A percentile compares a stretch with the other conserved stretches of the same genome.
Evolutionary conservation across 768 basidiomycete genomes (phyloP).

Genomic region (Galerina sulciceps): DNA sequence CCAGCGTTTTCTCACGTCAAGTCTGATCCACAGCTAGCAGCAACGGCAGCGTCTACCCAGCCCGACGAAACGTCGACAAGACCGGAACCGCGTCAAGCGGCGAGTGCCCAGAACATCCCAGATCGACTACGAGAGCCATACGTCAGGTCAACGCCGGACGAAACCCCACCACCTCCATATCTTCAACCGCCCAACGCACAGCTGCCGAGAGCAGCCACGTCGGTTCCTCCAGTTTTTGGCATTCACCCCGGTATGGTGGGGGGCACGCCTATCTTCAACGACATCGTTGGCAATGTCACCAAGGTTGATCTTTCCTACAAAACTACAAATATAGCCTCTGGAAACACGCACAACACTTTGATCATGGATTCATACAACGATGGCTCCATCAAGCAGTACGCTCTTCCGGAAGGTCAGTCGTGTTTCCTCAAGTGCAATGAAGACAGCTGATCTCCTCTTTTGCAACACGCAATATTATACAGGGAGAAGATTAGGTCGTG

Average conservation of each 20-base stretch:
- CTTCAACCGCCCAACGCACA: not conserved
- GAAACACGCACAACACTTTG: slow-evolving; percentile 12
- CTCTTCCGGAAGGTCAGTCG: not conserved
- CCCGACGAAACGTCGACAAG: not conserved
- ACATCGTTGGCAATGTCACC: slow-evolving; percentile 1
- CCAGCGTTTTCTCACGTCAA: slow-evolving; percentile 3
- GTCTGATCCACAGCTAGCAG: not conserved
- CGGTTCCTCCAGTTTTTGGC: not conserved
- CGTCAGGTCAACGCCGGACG: not conserved
- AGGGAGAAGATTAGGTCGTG: too few species aligned
- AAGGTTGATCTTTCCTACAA: slow-evolving; percentile 9
- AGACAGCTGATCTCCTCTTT: not conserved
- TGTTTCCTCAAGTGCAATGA: not conserved
- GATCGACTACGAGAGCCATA: not conserved
- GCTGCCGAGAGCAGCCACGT: not conserved
- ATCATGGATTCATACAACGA: slow-evolving; percentile 24
- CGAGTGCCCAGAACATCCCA: slow-evolving; percentile 1
- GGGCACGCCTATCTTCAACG: not conserved
- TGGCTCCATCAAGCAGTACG: slow-evolving; percentile 7
- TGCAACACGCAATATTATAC: too few species aligned
- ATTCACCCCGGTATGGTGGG: not conserved
- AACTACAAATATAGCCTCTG: slow-evolving; percentile 15
- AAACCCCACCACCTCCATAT: not conserved
- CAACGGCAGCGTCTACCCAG: not conserved
- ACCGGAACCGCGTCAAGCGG: not conserved